Conservation (phyloP, 1,139 yeast genomes). For the Geotrichum klebahnii region DNA sequence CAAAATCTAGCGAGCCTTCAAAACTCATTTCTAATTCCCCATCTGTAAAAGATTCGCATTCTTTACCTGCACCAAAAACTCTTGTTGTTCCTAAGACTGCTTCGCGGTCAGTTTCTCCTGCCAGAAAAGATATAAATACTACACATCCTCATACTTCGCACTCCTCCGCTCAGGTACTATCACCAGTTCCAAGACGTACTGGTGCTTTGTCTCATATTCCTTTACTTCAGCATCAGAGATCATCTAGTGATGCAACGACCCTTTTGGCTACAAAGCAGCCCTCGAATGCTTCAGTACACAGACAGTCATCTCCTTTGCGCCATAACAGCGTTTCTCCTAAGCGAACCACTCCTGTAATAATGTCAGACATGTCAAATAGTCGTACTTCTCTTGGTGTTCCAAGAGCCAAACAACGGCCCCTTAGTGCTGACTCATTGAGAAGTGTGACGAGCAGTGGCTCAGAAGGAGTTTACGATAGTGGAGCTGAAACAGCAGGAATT, state of each 20-base stretch:
- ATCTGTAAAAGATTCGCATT: too few relatives aligned
- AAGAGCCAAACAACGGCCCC: conserved; percentile 6
- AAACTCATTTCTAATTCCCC: too few relatives aligned
- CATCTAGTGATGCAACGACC: conserved; percentile 5
- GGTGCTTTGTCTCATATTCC: conserved; percentile 17
- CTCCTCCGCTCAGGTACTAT: conserved; percentile 13
- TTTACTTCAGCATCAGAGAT: conserved; percentile 10
- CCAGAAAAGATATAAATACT: conserved; percentile 3
- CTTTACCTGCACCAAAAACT: not conserved
- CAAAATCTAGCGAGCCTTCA: too few relatives aligned
- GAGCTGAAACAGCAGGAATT: conserved; percentile 1
- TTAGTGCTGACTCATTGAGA: conserved; percentile 14
- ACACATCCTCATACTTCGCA: not conserved
- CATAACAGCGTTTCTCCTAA: conserved; percentile 9
- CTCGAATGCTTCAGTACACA: not conserved
- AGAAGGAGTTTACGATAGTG: conserved; percentile 8
- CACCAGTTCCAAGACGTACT: conserved; percentile 15
- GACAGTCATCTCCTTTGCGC: not conserved
- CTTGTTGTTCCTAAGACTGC: not conserved
- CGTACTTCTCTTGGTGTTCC: conserved; percentile 5
- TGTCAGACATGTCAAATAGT: not conserved
- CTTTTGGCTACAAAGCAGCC: not conserved
- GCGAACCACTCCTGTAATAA: conserved; percentile 5
- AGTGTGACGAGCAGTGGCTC: conserved; percentile 7
- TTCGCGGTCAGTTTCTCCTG: not conserved